Evolutionary conservation across 768 basidiomycete species (phyloP).

Genomic region (Pleurotus djamor): DNA sequence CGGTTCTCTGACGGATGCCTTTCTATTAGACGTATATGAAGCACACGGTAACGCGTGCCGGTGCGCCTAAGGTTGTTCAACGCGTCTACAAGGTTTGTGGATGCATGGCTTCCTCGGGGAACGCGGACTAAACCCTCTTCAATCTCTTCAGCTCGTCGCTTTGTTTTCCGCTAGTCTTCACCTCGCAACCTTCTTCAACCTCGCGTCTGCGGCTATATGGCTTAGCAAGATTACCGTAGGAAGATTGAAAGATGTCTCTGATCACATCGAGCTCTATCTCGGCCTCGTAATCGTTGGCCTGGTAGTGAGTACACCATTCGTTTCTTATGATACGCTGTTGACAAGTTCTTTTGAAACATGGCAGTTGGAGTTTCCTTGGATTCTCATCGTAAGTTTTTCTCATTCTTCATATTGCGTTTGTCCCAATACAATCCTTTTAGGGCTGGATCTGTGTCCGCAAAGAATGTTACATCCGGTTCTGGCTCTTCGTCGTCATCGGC

Average conservation of each 20-base stretch:
- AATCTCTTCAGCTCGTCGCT: slow-evolving; percentile 36
- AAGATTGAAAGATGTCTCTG: slow-evolving; percentile 27
- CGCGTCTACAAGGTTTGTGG: slow-evolving; percentile 43
- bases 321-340: too few species aligned
- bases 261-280: slow-evolving; percentile 33
- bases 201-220: slow-evolving; percentile 48
- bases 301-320: slow-evolving; percentile 28
- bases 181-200: slow-evolving; percentile 45
- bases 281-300: slow-evolving; percentile 36
- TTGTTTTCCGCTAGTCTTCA: slow-evolving; percentile 47
- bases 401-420: background rate
- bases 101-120: background rate
- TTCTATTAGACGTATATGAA: slow-evolving; percentile 36
- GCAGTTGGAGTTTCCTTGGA: slow-evolving; percentile 46
- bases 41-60: slow-evolving; percentile 47
- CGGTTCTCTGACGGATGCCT: background rate
- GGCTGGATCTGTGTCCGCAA: slow-evolving; percentile 47
- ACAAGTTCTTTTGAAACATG: too few species aligned
- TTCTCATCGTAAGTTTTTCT: slow-evolving; percentile 31
- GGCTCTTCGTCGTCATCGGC: slow-evolving; percentile 30
- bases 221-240: slow-evolving; percentile 41
- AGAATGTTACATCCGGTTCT: slow-evolving; percentile 38
- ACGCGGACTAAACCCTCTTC: background rate
- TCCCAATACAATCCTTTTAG: slow-evolving; percentile 20
- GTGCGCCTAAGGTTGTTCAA: slow-evolving; percentile 40